A percentile compares a stretch with the other conserved stretches of the same genome.
Evolutionary conservation across 2,329 filamentous ascomycete genomes (phyloP).

Genomic region (Exophiala alcalophila): DNA sequence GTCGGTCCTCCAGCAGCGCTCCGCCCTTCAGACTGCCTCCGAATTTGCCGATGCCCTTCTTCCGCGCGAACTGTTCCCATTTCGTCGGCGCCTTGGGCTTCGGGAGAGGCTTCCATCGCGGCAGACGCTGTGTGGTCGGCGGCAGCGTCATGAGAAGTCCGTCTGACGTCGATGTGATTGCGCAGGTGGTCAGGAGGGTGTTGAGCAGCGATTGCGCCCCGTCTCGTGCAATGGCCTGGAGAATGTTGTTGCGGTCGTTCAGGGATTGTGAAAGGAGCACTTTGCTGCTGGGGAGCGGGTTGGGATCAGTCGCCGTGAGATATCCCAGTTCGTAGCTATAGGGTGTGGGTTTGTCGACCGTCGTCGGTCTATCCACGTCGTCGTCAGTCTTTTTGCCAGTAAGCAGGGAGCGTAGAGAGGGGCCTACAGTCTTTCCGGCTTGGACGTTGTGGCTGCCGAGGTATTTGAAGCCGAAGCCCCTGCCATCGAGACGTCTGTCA

Average conservation of each 20-base stretch:
- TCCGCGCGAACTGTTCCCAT: slow-evolving; percentile 93
- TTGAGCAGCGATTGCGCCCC: slow-evolving; percentile 90
- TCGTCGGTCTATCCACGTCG: slow-evolving; percentile 31
- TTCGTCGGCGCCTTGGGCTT: slow-evolving; percentile 78
- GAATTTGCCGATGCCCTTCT: slow-evolving; percentile 86
- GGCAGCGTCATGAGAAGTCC: slow-evolving; percentile 81
- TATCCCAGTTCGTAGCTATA: slow-evolving; percentile 91
- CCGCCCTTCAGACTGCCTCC: slow-evolving; percentile 56
- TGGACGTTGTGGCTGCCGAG: slow-evolving; percentile 21
- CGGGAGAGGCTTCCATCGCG: slow-evolving; percentile 89
- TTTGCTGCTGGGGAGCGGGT: slow-evolving; percentile 64
- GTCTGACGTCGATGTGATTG: slow-evolving; percentile 64
- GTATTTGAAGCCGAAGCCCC: slow-evolving; percentile 1
- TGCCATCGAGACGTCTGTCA: slow-evolving; percentile 15
- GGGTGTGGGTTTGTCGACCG: slow-evolving; percentile 77
- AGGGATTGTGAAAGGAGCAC: slow-evolving; percentile 32
- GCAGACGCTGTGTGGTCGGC: slow-evolving; percentile 53
- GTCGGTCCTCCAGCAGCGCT: slow-evolving; percentile 62
- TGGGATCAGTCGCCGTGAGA: slow-evolving; percentile 81
- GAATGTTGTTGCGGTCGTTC: slow-evolving; percentile 60
- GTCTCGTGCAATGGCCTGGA: slow-evolving; percentile 75
- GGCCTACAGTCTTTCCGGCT: slow-evolving; percentile 43
- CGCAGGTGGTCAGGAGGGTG: slow-evolving; percentile 86
- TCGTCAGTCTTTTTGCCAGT: neutral
- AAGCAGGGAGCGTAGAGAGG: neutral